Percentiles rank a stretch among this genome's conserved stretches.
Evolutionary conservation across 2,329 filamentous ascomycete genomes (phyloP).

Genomic region (Fusarium hainanense): DNA sequence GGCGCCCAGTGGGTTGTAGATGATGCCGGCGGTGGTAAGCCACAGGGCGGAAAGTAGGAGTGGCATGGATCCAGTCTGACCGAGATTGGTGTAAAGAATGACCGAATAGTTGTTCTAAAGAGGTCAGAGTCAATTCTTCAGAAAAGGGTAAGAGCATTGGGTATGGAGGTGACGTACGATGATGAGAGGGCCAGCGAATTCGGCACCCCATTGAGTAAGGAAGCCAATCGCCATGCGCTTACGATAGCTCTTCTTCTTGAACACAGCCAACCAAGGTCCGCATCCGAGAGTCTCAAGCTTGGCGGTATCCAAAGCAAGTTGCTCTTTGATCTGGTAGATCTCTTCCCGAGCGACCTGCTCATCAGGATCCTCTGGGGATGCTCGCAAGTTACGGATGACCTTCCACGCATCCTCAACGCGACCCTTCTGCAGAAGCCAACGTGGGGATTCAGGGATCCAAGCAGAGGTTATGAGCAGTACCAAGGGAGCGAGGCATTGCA

Average conservation of each 20-base stretch:
- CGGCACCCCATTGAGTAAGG: constrained; percentile 64
- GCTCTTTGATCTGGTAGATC: constrained; percentile 58
- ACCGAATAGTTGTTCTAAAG: constrained; percentile 56
- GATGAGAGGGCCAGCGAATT: constrained; percentile 62
- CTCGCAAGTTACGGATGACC: constrained; percentile 53
- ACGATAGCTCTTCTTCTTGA: constrained; percentile 59
- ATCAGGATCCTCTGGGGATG: constrained; percentile 47
- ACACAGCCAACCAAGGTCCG: constrained; percentile 55
- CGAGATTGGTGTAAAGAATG: constrained; percentile 53
- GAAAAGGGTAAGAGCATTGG: too few species aligned
- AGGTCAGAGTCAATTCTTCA: not conserved
- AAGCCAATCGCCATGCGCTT: constrained; percentile 64
- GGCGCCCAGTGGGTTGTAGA: constrained; percentile 60
- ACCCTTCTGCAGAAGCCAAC: constrained; percentile 61
- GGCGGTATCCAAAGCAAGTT: constrained; percentile 55
- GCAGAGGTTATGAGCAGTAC: constrained; percentile 51
- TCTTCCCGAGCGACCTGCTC: constrained; percentile 58
- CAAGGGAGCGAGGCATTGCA: constrained; percentile 54
- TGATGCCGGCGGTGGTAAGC: constrained; percentile 59
- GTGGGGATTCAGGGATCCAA: constrained; percentile 55
- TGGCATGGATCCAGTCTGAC: constrained; percentile 54
- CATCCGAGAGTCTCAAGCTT: constrained; percentile 54
- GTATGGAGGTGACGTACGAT: constrained; percentile 55
- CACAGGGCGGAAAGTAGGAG: constrained; percentile 54
- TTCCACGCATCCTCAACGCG: constrained; percentile 57